These are phyloP conservation scores for Penicillium carneum DNA, from an alignment of 2,329 filamentous ascomycete genomes.

Conservation along the genomic window DNA sequence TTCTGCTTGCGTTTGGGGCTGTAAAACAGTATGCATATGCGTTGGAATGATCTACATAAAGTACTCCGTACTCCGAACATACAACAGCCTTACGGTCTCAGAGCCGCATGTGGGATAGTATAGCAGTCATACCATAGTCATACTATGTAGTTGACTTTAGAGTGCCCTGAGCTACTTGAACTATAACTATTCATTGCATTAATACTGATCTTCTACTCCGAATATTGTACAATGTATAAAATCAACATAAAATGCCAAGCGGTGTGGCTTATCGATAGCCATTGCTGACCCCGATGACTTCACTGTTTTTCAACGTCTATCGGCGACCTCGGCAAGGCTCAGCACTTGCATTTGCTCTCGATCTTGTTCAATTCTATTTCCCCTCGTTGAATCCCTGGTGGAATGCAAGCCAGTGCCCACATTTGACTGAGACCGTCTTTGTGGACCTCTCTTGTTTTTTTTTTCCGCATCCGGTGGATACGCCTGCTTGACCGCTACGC, in stretches of 20 bases:
- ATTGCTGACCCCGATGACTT: constrained; percentile 15
- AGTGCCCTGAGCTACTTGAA: not conserved
- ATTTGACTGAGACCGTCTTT: constrained; percentile 2
- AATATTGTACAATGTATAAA: not conserved
- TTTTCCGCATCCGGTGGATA: constrained; percentile 22
- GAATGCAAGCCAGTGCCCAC: not conserved
- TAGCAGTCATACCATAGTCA: not conserved
- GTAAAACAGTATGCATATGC: not conserved
- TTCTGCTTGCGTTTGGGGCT: not conserved
- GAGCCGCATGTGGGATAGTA: not conserved
- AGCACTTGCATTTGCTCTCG: not conserved
- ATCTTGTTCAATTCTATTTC: not conserved
- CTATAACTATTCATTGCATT: not conserved
- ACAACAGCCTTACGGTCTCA: not conserved
- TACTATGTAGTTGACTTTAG: not conserved
- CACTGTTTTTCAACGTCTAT: constrained; percentile 11
- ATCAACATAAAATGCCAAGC: not conserved
- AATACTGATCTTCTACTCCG: not conserved
- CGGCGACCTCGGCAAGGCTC: not conserved
- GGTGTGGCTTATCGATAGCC: constrained; percentile 14
- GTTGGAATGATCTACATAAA: not conserved
- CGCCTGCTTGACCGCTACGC: not conserved
- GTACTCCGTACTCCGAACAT: not conserved
- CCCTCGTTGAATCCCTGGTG: constrained; percentile 8
- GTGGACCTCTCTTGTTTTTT: constrained; percentile 1